Conservation (phyloP, 2,329 filamentous ascomycete genomes). For the Alternaria gansuensis region DNA sequence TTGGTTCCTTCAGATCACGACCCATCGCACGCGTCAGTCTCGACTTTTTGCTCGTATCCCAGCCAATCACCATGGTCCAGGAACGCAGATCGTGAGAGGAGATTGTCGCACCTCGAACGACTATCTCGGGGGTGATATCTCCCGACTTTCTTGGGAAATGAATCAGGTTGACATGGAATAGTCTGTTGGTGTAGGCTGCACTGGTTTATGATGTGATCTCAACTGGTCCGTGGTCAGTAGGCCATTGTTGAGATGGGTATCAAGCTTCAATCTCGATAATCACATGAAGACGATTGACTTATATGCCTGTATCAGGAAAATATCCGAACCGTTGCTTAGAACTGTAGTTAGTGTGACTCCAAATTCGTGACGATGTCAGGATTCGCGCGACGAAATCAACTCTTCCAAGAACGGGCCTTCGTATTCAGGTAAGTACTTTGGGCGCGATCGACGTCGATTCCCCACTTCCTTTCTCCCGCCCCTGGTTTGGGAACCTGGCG, state of each 20-base stretch:
- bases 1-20: neutral
- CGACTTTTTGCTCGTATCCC: constrained; percentile 1
- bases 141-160: neutral
- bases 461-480: constrained; percentile 7
- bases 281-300: neutral
- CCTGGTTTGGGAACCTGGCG: constrained; percentile 10
- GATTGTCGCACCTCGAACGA: neutral
- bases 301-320: neutral
- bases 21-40: constrained; percentile 11
- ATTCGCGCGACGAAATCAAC: neutral
- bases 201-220: neutral
- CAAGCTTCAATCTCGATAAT: neutral
- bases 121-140: neutral
- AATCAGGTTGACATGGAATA: neutral
- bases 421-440: constrained; percentile 5
- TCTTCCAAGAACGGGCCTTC: neutral
- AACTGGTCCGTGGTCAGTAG: neutral
- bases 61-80: neutral
- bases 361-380: neutral
- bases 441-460: constrained; percentile 5
- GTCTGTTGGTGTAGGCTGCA: neutral
- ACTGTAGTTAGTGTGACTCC: neutral
- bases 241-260: neutral
- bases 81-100: neutral
- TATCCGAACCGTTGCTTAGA: neutral